Base-by-base conservation (phyloP, 106 monocot species). In the Vanilla planifolia region DNA sequence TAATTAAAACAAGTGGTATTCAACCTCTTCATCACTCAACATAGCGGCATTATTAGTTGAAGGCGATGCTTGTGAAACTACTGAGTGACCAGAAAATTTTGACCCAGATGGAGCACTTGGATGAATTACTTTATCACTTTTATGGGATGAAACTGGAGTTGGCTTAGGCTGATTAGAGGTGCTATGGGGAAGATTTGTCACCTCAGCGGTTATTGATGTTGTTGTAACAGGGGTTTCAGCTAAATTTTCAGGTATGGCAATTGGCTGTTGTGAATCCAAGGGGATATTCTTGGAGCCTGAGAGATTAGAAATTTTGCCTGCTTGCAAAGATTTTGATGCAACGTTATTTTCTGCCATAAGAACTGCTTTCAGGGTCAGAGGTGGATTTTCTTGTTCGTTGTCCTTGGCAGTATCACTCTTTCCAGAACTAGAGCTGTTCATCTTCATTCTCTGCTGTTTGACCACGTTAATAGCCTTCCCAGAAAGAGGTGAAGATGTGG, bases 1-100 rank as follows among this genome's bases (percentile, higher is more conserved):
- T 34, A 30, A 30, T 9, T 53, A 6, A 33, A 6, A 32, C 15
- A 62, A 0, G 9, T 6, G 47, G 23, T 21, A 14, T 24, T 48
- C 35, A 47, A 92, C 98, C 92, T 99, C 92, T 75, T 92, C 85
- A 76, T 99, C 98, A 67, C 92, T 92, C 65, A 92, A 60, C 19
- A 48, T 72, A 48, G 77, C 61, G 43, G 67, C 33, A 63, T 71
- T 42, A 70, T 73, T 85, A 56, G 63, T 57, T 23, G 69, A 60
- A 36, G 67, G 14, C 16, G 72, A 61, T 29, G 68, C 65, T 65
- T 68, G 61, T 52, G 63, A 36, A 15, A 63, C 20, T 11, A 69
- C 23, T 30, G 95, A 74, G 64, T 67, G 59, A 59, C 61, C 70
- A 36, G 55, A 35, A 21, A 57, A 52, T 51, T 70, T 85, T 44